Percentiles rank a stretch among this genome's conserved stretches.
Conservation (phyloP, 73 alveolate species). For the Urostyla sp. region DNA sequence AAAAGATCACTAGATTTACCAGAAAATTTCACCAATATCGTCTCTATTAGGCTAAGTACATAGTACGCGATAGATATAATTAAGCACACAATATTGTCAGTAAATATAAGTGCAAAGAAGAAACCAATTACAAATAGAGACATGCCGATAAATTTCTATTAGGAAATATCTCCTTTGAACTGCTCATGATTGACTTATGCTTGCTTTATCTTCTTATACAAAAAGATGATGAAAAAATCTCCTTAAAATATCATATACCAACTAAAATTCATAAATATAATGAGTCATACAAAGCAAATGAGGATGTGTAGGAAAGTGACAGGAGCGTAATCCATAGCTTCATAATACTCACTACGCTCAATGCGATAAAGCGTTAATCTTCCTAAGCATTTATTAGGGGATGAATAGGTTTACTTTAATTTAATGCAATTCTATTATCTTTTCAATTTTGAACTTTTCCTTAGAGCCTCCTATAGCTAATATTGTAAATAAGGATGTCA, state of each 20-base stretch:
- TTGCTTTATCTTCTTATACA: background rate
- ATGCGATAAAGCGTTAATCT: constrained; percentile 43
- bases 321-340: constrained; percentile 15
- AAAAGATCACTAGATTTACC: too few species aligned
- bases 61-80: background rate
- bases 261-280: background rate
- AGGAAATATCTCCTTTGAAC: background rate
- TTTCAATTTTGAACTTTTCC: constrained; percentile 44
- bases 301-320: constrained; percentile 11
- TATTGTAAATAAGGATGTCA: constrained; percentile 34
- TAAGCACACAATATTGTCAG: background rate
- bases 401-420: background rate
- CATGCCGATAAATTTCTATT: constrained; percentile 38
- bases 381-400: background rate
- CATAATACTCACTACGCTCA: constrained; percentile 1
- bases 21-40: constrained; percentile 17
- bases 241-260: constrained; percentile 34
- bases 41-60: constrained; percentile 21
- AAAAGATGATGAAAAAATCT: constrained; percentile 13
- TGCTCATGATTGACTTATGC: background rate
- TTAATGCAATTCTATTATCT: background rate
- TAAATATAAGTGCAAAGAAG: constrained; percentile 37
- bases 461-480: constrained; percentile 22
- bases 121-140: constrained; percentile 25
- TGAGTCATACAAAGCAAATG: constrained; percentile 36